A percentile compares a stretch with the other conserved stretches of the same genome.
phyloP scores from a whole-genome alignment of 805 yeast species.

The Monosporozyma yasuniensis region DNA sequence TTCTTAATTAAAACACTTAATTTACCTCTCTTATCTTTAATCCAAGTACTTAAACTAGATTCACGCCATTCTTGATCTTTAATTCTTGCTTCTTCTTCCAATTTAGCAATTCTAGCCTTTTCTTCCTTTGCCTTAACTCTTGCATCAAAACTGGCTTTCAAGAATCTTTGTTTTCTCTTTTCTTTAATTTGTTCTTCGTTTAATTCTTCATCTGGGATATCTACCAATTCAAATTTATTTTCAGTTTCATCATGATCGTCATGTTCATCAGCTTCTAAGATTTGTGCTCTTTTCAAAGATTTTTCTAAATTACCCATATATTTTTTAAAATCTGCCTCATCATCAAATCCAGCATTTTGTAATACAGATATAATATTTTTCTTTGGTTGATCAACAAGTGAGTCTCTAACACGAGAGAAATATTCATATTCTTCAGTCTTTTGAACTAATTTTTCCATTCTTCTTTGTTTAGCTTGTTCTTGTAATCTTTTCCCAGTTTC shows the following conservation, averaged over 20 bases:
- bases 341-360: conserved; percentile 69
- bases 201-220: conserved; percentile 76
- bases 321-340: conserved; percentile 59
- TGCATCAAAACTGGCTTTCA: conserved; percentile 85
- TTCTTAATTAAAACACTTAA: conserved; percentile 50
- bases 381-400: conserved; percentile 42
- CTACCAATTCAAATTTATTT: conserved; percentile 59
- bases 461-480: conserved; percentile 80
- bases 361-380: conserved; percentile 47
- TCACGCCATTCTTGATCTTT: conserved; percentile 75
- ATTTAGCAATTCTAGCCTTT: conserved; percentile 55
- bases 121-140: conserved; percentile 73
- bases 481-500: conserved; percentile 86
- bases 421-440: conserved; percentile 75
- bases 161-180: conserved; percentile 71
- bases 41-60: conserved; percentile 71
- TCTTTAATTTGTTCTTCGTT: conserved; percentile 75
- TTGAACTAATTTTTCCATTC: conserved; percentile 71
- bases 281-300: conserved; percentile 57
- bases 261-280: conserved; percentile 55
- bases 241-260: conserved; percentile 35
- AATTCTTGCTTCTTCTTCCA: conserved; percentile 47
- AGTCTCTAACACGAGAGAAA: conserved; percentile 49
- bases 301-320: conserved; percentile 57
- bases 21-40: conserved; percentile 54